Conservation (phyloP, 495 filamentous ascomycete species). For the Evernia prunastri region DNA sequence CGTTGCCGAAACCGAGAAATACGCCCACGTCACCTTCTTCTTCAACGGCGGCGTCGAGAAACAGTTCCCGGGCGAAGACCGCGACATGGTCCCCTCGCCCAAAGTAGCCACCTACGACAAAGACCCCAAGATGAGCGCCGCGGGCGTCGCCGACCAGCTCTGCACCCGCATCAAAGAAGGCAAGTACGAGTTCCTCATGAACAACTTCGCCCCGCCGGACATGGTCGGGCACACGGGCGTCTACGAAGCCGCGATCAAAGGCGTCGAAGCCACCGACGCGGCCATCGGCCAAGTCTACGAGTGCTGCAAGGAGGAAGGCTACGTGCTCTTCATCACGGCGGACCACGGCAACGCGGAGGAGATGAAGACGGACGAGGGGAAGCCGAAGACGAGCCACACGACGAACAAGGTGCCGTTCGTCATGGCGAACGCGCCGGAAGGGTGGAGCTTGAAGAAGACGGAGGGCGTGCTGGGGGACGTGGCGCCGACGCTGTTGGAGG, state of each 20-base stretch:
- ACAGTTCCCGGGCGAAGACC: slow-evolving; percentile 82
- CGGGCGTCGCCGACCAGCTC: slow-evolving; percentile 78
- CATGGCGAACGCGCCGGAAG: slow-evolving; percentile 91
- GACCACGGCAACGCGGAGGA: slow-evolving; percentile 99
- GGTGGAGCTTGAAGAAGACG: slow-evolving; percentile 78
- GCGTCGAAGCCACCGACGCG: slow-evolving; percentile 77
- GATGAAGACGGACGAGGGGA: slow-evolving; percentile 93
- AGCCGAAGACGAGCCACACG: slow-evolving; percentile 96
- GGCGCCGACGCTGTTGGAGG: slow-evolving; percentile 81
- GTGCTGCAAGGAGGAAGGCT: slow-evolving; percentile 84
- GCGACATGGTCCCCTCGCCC: slow-evolving; percentile 67
- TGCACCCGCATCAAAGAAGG: slow-evolving; percentile 71
- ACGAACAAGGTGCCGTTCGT: slow-evolving; percentile 96
- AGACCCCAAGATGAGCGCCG: slow-evolving; percentile 93
- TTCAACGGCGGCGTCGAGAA: slow-evolving; percentile 99
- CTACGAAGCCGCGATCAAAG: slow-evolving; percentile 90
- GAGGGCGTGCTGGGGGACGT: slow-evolving; percentile 92
- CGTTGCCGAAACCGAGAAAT: slow-evolving; percentile 97
- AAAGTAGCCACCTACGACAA: slow-evolving; percentile 93
- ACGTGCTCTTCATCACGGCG: slow-evolving; percentile 86
- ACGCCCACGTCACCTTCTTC: slow-evolving; percentile 98
- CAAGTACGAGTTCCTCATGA: slow-evolving; percentile 94
- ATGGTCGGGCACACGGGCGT: slow-evolving; percentile 99
- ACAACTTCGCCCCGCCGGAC: slow-evolving; percentile 98
- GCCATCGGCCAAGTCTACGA: slow-evolving; percentile 90